phyloP scores from a whole-genome alignment of 139 green algal genomes.

The Desmodesmus armatus region DNA sequence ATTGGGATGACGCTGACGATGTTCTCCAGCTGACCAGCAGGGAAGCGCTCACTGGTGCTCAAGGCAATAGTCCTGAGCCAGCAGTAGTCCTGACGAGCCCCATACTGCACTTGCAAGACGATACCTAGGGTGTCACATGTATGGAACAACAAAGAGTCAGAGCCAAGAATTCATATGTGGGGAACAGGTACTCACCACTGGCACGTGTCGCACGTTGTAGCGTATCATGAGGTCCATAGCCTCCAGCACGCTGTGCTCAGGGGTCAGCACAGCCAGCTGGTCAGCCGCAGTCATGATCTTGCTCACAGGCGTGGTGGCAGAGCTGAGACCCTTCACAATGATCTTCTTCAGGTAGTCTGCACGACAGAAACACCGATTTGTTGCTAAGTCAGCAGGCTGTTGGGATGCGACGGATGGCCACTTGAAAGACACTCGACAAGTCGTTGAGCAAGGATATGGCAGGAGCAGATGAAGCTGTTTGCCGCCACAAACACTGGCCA shows the following conservation, averaged over 20 bases:
- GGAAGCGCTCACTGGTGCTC: no score
- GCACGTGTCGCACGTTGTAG: conserved; percentile 41
- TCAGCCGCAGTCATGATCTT: conserved; percentile 51
- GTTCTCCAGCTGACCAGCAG: no score
- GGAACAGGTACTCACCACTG: conserved; percentile 22
- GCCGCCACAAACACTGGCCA: no score
- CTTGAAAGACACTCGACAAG: no score
- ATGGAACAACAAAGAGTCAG: not conserved
- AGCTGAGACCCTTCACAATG: conserved; percentile 37
- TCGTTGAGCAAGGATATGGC: no score
- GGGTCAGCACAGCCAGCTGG: conserved; percentile 39
- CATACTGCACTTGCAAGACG: not conserved
- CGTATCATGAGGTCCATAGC: conserved; percentile 47
- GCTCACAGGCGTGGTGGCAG: conserved; percentile 37
- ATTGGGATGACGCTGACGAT: no score
- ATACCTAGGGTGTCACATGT: not conserved
- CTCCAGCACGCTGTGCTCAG: conserved; percentile 42
- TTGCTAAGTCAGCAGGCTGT: no score
- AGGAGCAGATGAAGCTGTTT: no score
- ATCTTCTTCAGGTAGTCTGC: conserved; percentile 57
- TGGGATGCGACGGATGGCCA: no score
- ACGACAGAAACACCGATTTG: no score
- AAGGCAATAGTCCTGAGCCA: no score
- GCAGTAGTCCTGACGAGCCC: not conserved
- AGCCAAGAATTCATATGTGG: not conserved